These are phyloP conservation scores for Eutrema heterophyllum DNA, from an alignment of 345 rosid genomes.

Conservation along the genomic window DNA sequence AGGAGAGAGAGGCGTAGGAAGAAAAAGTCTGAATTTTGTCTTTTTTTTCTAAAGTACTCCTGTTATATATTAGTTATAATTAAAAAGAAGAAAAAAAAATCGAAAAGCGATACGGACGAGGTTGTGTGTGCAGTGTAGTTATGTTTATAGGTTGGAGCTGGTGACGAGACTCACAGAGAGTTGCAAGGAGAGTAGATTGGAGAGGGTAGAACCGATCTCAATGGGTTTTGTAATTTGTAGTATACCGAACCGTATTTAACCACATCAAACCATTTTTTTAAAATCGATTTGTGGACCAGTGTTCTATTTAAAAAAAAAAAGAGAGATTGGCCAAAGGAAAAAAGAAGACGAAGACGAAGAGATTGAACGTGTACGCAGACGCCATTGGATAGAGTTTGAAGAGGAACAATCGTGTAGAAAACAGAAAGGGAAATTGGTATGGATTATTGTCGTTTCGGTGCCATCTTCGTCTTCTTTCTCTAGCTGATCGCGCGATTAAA, in stretches of 20 bases:
- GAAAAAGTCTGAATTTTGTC: neutral
- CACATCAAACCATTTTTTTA: neutral
- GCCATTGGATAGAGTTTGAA: slow-evolving; percentile 9
- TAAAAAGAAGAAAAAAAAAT: neutral
- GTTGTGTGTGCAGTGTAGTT: neutral
- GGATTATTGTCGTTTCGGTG: neutral
- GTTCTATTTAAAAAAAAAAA: neutral
- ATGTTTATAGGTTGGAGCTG: neutral
- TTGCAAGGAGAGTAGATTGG: neutral
- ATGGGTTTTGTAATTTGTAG: too few species aligned
- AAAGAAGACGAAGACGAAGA: neutral
- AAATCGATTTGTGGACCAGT: neutral
- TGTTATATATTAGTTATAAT: neutral
- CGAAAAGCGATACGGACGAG: slow-evolving; percentile 22
- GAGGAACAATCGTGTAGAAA: neutral
- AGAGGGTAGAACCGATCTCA: neutral
- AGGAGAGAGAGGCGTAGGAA: neutral
- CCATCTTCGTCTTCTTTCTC: neutral
- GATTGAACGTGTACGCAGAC: slow-evolving; percentile 10
- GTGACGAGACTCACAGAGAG: neutral
- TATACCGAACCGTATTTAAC: neutral
- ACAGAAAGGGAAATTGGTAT: neutral
- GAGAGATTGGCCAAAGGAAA: neutral
- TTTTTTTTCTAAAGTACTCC: neutral
- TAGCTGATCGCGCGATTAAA: neutral